Base-by-base conservation (phyloP, 805 yeast species). In the Ogataea pignaliae region DNA sequence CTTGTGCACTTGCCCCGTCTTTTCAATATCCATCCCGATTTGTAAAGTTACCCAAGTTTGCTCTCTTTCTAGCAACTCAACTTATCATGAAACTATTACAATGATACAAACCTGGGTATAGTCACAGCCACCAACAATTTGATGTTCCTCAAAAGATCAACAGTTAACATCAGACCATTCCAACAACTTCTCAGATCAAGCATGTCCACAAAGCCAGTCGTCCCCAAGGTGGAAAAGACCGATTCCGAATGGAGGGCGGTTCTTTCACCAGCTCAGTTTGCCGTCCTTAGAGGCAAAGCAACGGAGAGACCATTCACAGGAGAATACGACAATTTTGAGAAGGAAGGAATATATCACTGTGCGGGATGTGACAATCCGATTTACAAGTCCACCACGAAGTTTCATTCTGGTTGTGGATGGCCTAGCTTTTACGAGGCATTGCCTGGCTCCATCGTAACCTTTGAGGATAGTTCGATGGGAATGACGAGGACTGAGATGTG, bases 331-430 rank as follows among this genome's bases (percentile, higher is more conserved):
- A 63, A 70, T 17, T 73, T 77, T 41, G 66, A 71, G 33, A 61
- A 66, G 5, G 53, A 52, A 2, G 98, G 97, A 1, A 68, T 77
- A 2, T 93, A 89, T 64, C 68, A 69, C 37, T 93, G 99, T 68
- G 97, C 85, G 0, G 98, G 84, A 6, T 93, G 99, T 65, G 73
- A 72, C 40, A 69, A 76, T 36, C 96, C 97, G 11, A 67, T 93
- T 29, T 93, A 93, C 64, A 75, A 75, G 47, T 81, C 96, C 28
- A 69, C 74, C 29, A 76, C 96, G 3, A 91, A 93, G 64, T 93
- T 93, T 56, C 82, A 84, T 45, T 79, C 96, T 11, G 88, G 88
- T 42, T 93, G 99, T 64, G 99, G 99, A 2, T 93, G 99, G 99
- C 99, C 99, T 1, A 90, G 97, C 0, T 93, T 93, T 64, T 91